Conservation (phyloP, 352 stramenopile genomes). For the Globisporangium sylvaticum region DNA sequence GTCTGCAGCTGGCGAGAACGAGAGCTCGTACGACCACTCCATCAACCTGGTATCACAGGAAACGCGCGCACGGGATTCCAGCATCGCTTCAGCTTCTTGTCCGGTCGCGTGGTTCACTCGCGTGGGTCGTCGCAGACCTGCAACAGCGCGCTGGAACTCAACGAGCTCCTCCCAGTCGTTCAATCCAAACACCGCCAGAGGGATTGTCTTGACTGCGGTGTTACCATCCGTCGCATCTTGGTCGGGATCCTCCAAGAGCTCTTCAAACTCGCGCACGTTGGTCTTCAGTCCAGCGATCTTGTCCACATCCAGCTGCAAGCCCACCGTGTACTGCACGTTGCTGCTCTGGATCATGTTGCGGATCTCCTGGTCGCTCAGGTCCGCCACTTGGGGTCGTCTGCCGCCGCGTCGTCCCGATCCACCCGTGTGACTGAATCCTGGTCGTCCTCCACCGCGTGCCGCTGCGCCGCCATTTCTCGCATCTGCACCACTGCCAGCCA, state of each 20-base stretch:
- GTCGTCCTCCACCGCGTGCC: neutral
- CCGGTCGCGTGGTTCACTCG: neutral
- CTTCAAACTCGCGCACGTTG: slow-evolving; percentile 1
- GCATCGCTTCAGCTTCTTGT: slow-evolving; percentile 14
- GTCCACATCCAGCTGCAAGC: slow-evolving; percentile 8
- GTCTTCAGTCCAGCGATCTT: neutral
- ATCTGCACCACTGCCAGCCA: neutral
- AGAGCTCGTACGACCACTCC: slow-evolving; percentile 34
- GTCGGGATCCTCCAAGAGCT: neutral
- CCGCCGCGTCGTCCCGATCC: slow-evolving; percentile 1
- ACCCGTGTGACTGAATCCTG: neutral
- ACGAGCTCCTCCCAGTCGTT: slow-evolving; percentile 46
- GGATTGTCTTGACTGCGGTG: slow-evolving; percentile 14
- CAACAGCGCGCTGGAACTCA: slow-evolving; percentile 38
- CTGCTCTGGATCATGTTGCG: slow-evolving; percentile 13
- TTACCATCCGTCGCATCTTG: neutral
- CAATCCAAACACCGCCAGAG: slow-evolving; percentile 44
- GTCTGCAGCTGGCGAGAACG: slow-evolving; percentile 24
- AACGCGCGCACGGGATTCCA: slow-evolving; percentile 23
- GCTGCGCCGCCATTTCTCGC: neutral
- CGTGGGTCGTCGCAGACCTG: slow-evolving; percentile 24
- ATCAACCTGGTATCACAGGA: slow-evolving; percentile 17
- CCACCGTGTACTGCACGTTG: slow-evolving; percentile 6
- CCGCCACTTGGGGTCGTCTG: neutral
- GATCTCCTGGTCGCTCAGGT: slow-evolving; percentile 15